Evolutionary conservation across 2,329 filamentous ascomycete genomes (phyloP), one percentile per base, ranked within the genome.

Genomic region (Ramichloridium luteum): DNA sequence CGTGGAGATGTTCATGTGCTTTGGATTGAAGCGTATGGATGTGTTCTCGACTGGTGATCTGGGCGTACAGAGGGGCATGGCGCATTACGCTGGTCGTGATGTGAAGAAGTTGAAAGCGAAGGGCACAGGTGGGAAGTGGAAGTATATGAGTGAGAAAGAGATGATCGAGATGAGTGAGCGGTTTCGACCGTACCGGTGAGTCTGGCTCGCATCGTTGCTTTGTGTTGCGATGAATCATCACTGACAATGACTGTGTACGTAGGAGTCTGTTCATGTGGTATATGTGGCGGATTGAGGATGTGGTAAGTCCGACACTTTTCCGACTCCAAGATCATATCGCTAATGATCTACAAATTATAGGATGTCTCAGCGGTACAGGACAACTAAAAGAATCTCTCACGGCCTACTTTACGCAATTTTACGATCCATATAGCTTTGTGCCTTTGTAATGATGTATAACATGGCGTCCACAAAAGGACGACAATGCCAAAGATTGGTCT

Each of bases 261-360:
- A 77, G 86, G 51, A 90, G 79, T 47, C 55, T 94, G 26, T 93
- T 93, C 50, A 94, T 94, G 86, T 94, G 86, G 86, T 93, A 93
- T 54, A 93, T 93, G 81, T 94, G 88, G 86, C 67, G 79, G 31
- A 8, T 8, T n/a, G 20, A 8, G 8, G 20, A 23, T n/a, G n/a
- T n/a, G 8, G 20, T 23, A 23, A 23, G 20, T 23, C 20, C n/a
- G n/a, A n/a, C n/a, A n/a, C n/a, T n/a, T n/a, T n/a, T n/a, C n/a
- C n/a, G n/a, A n/a, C n/a, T n/a, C n/a, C n/a, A n/a, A n/a, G n/a
- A 13, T 5, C 16, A 26, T 6, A 13, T 15, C 4, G 8, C 30
- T 27, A 13, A 27, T 6, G 25, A 15, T 44, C 14, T 41, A 46
- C 10, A 43, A 46, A 26, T 38, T 45, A 15, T 39, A 43, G n/a